Evolutionary conservation across 306 rosid genomes (phyloP).

Genomic region (Rosa rugosa): DNA sequence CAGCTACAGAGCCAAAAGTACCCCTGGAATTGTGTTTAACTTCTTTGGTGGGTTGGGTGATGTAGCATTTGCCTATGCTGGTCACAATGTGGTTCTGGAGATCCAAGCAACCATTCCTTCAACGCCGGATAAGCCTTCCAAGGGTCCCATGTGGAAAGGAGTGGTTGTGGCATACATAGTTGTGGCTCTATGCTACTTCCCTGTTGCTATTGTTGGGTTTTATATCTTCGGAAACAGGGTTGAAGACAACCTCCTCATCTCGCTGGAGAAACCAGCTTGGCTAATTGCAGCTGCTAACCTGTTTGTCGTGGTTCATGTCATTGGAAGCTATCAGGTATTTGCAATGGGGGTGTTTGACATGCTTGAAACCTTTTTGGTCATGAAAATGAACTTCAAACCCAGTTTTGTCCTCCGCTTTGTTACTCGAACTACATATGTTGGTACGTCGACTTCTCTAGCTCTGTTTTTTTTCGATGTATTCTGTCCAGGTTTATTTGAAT

Average conservation of each 20-base stretch:
- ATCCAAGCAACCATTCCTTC: constrained; percentile 97
- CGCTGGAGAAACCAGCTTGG: constrained; percentile 59
- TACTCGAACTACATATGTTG: constrained; percentile 51
- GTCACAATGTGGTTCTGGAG: constrained; percentile 83
- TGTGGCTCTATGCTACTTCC: constrained; percentile 78
- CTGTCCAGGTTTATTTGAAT: neutral
- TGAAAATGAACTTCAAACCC: constrained; percentile 45
- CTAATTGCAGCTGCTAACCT: constrained; percentile 69
- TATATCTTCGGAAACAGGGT: constrained; percentile 50
- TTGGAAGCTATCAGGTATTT: constrained; percentile 82
- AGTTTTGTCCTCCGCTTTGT: constrained; percentile 50
- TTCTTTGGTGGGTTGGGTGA: constrained; percentile 71
- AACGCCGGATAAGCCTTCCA: constrained; percentile 67
- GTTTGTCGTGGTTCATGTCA: constrained; percentile 69
- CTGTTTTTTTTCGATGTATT: neutral
- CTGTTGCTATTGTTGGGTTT: constrained; percentile 69
- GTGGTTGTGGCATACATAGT: constrained; percentile 62
- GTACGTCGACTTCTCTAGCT: constrained; percentile 29
- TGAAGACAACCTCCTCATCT: constrained; percentile 48
- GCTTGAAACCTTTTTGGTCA: constrained; percentile 68
- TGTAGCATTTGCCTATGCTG: constrained; percentile 82
- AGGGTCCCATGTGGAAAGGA: constrained; percentile 90
- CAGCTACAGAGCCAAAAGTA: constrained; percentile 24
- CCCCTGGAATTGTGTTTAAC: constrained; percentile 35
- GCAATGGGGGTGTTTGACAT: constrained; percentile 88